Percentiles rank a stretch among this genome's conserved stretches.
Conservation (phyloP, 768 basidiomycete genomes). For the Mycena indigotica region DNA sequence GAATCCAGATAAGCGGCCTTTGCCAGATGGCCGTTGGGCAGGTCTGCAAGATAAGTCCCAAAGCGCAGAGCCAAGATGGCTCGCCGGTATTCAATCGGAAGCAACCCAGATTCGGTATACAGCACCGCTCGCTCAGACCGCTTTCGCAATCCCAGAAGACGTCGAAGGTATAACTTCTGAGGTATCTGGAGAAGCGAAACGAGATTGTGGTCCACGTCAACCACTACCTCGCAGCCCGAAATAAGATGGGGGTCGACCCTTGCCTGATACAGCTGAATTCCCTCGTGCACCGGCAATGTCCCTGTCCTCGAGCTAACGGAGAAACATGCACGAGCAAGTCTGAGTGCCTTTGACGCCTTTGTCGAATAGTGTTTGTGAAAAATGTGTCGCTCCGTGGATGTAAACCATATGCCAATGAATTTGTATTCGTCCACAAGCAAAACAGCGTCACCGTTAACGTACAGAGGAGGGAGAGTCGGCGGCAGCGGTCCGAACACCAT, state of each 20-base stretch:
- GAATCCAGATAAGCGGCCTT: background rate
- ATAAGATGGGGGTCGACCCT: background rate
- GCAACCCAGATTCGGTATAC: background rate
- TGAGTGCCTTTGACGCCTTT: background rate
- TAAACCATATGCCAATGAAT: background rate
- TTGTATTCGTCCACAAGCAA: background rate
- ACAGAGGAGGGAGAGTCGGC: background rate
- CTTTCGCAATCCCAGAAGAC: background rate
- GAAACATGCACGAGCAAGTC: background rate
- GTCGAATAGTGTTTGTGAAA: background rate
- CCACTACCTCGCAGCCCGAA: background rate
- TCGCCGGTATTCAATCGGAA: background rate
- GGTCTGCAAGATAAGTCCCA: background rate
- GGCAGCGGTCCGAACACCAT: conserved; percentile 3
- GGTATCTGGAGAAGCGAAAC: background rate
- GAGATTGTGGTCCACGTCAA: background rate
- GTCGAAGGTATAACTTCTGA: background rate
- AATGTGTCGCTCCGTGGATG: background rate
- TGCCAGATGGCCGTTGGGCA: background rate
- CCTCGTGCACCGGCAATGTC: background rate
- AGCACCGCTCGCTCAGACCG: background rate
- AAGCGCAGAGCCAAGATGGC: background rate
- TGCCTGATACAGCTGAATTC: background rate
- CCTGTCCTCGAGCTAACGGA: background rate
- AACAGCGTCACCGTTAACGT: background rate